phyloP scores from a whole-genome alignment of 352 stramenopile species.

The Phytophthora sp. region DNA sequence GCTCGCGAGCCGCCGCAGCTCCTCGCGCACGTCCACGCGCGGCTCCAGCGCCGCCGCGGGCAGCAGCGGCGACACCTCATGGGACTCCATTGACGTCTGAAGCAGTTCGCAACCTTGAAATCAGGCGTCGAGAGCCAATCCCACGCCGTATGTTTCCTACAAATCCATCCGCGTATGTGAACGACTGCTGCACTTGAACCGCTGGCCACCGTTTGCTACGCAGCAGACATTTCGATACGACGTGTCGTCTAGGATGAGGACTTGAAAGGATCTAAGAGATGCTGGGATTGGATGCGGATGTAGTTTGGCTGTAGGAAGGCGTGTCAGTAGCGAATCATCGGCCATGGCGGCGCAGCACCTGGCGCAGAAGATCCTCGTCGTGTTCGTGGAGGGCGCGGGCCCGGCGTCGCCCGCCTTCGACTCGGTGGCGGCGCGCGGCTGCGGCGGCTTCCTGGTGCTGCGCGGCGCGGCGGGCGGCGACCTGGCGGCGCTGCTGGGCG shows the following conservation, averaged over 20 bases:
- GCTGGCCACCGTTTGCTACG: too few relatives aligned
- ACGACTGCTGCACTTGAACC: too few relatives aligned
- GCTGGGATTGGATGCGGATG: too few relatives aligned
- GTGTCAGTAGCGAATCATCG: too few relatives aligned
- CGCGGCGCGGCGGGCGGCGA: slow-evolving; percentile 29
- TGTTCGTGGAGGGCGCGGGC: slow-evolving; percentile 47
- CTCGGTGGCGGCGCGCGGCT: slow-evolving; percentile 54
- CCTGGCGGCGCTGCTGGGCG: slow-evolving; percentile 40
- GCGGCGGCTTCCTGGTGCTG: slow-evolving; percentile 59
- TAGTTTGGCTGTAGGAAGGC: too few relatives aligned
- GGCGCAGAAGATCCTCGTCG: slow-evolving; percentile 58
- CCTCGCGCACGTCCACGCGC: slow-evolving; percentile 43
- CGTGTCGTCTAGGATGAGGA: too few relatives aligned
- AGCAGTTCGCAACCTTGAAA: too few relatives aligned
- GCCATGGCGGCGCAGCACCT: slow-evolving; percentile 42
- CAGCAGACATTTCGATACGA: too few relatives aligned
- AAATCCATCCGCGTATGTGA: too few relatives aligned
- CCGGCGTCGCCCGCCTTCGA: slow-evolving; percentile 31
- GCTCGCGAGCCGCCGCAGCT: slow-evolving; percentile 60
- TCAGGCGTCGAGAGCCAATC: too few relatives aligned
- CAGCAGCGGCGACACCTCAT: slow-evolving; percentile 35
- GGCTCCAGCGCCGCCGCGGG: slow-evolving; percentile 25
- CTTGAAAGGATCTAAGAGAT: too few relatives aligned
- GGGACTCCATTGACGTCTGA: too few relatives aligned
- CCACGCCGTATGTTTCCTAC: slow-evolving; percentile 10